phyloP scores from a whole-genome alignment of 768 basidiomycete species.

The Heimioporus sp. region DNA sequence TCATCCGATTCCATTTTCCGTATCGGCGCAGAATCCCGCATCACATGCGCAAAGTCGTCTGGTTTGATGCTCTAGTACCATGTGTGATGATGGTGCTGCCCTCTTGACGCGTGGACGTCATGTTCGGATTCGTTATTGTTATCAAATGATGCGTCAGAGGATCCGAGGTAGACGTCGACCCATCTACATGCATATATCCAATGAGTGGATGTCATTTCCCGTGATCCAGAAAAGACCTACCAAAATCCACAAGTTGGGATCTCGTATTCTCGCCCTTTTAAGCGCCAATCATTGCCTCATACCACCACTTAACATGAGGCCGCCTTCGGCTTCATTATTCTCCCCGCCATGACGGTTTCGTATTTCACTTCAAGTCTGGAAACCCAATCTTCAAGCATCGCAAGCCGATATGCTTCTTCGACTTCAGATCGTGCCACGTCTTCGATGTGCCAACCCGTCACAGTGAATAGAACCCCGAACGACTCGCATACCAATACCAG shows the following conservation, averaged over 20 bases:
- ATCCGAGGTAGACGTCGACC: conserved; percentile 86
- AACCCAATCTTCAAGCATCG: conserved; percentile 87
- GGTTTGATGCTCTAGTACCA: conserved; percentile 77
- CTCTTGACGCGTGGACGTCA: conserved; percentile 68
- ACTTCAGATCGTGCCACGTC: conserved; percentile 69
- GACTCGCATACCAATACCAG: conserved; percentile 35
- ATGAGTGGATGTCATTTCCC: background rate
- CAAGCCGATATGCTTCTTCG: conserved; percentile 75
- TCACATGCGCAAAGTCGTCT: conserved; percentile 89
- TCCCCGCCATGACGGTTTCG: conserved; percentile 65
- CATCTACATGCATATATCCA: conserved; percentile 43
- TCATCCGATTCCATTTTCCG: conserved; percentile 63
- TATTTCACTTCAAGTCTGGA: conserved; percentile 81
- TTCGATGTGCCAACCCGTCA: conserved; percentile 53
- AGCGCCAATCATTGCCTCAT: no score
- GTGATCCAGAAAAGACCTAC: conserved; percentile 52
- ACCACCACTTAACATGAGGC: no score
- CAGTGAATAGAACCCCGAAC: conserved; percentile 79
- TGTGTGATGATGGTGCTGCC: conserved; percentile 73
- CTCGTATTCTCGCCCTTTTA: conserved; percentile 77
- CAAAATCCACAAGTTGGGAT: conserved; percentile 89
- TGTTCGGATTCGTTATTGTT: conserved; percentile 71
- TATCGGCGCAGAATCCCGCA: conserved; percentile 84
- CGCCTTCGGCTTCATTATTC: no score
- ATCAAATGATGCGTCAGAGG: conserved; percentile 84